Conservation (phyloP, 2,329 filamentous ascomycete genomes). For the Aspergillus tubingensis region DNA sequence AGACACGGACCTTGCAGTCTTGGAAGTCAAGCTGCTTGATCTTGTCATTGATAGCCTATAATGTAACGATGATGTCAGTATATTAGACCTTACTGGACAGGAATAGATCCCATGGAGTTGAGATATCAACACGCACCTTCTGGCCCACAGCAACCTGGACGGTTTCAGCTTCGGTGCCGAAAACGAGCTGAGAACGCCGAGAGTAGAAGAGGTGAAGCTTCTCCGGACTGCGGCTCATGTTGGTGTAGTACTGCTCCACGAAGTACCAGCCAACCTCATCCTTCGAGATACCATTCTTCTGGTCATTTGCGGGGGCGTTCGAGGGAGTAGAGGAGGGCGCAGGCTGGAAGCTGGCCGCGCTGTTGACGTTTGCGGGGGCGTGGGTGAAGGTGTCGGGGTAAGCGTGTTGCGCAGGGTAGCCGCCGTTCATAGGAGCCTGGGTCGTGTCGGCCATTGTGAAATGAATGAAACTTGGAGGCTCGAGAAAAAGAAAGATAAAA, state of each 20-base stretch:
- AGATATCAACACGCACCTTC: conserved; percentile 64
- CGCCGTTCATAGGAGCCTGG: conserved; percentile 46
- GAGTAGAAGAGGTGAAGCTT: conserved; percentile 96
- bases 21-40: conserved; percentile 93
- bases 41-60: conserved; percentile 85
- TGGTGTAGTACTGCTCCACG: conserved; percentile 99
- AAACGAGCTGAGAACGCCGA: conserved; percentile 93
- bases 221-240: conserved; percentile 88
- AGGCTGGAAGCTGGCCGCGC: conserved; percentile 41
- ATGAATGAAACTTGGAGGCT: conserved; percentile 17
- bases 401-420: conserved; percentile 42
- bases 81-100: background rate
- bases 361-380: conserved; percentile 37
- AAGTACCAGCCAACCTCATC: conserved; percentile 99
- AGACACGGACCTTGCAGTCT: conserved; percentile 96
- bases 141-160: conserved; percentile 84
- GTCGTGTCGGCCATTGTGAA: conserved; percentile 44
- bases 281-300: conserved; percentile 62
- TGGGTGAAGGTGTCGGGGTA: conserved; percentile 43
- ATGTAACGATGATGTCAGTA: conserved; percentile 41
- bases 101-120: background rate
- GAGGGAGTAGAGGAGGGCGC: conserved; percentile 43
- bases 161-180: conserved; percentile 85
- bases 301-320: conserved; percentile 39
- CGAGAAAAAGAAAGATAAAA: conserved; percentile 6